phyloP scores from a whole-genome alignment of 495 filamentous ascomycete genomes.

The Amniculicola lignicola region DNA sequence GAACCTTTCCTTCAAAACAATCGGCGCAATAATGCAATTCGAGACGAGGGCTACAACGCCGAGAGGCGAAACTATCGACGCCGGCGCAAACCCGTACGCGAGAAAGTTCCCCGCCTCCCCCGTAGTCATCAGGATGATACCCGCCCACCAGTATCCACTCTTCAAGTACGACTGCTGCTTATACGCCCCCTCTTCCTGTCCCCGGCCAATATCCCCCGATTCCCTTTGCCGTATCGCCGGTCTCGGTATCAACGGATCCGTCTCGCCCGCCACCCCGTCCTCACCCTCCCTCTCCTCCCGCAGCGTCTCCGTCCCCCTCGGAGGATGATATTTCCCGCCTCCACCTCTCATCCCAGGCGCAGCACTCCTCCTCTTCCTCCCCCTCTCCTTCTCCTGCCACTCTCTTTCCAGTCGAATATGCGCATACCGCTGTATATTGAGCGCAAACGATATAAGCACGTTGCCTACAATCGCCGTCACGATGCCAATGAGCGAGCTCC shows the following conservation, averaged over 20 bases:
- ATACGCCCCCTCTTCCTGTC: constrained; percentile 12
- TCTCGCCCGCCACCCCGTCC: constrained; percentile 38
- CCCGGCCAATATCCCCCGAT: constrained; percentile 31
- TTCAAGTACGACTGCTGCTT: constrained; percentile 68
- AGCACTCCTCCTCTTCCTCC: constrained; percentile 34
- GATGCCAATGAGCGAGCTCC: constrained; percentile 94
- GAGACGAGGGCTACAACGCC: constrained; percentile 93
- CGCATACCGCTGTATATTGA: constrained; percentile 95
- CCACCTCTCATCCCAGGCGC: constrained; percentile 24
- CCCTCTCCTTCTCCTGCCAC: constrained; percentile 40
- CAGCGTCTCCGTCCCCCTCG: constrained; percentile 3
- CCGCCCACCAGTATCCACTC: constrained; percentile 94
- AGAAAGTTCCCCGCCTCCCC: constrained; percentile 96
- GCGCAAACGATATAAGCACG: constrained; percentile 86
- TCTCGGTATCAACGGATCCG: constrained; percentile 46
- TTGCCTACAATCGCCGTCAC: constrained; percentile 87
- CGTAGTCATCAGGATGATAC: constrained; percentile 85
- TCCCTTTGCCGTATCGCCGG: neutral
- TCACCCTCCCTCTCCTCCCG: constrained; percentile 13
- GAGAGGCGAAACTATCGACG: constrained; percentile 93
- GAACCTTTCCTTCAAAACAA: constrained; percentile 86
- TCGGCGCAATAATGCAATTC: constrained; percentile 93
- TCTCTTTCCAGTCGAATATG: constrained; percentile 73
- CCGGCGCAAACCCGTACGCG: constrained; percentile 97
- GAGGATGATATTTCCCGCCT: constrained; percentile 17